A percentile compares a stretch with the other conserved stretches of the same genome.
Evolutionary conservation across 305 asterid genomes (phyloP).

Genomic region (Euphrasia arctica): DNA sequence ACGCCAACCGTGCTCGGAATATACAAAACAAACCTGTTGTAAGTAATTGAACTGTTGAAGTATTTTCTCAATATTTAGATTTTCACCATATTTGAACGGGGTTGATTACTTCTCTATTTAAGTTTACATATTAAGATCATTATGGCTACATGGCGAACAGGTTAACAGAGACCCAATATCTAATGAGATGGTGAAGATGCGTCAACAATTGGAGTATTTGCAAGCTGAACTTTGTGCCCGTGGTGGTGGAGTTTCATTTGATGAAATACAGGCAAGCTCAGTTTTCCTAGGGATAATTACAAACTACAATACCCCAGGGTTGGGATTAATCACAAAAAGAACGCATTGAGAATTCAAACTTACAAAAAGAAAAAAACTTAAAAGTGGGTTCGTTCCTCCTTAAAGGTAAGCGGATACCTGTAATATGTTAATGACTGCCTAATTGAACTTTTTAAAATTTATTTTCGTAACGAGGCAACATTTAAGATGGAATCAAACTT

Average conservation of each 20-base stretch:
- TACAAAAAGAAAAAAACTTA: too few species aligned
- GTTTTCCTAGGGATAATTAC: background rate
- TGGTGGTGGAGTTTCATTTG: slow-evolving; percentile 64
- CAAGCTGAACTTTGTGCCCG: slow-evolving; percentile 99
- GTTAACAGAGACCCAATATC: slow-evolving; percentile 93
- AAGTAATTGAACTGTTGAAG: slow-evolving; percentile 28
- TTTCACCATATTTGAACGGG: slow-evolving; percentile 4
- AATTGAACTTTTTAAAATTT: background rate
- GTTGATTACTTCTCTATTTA: slow-evolving; percentile 17
- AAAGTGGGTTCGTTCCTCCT: too few species aligned
- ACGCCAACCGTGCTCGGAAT: slow-evolving; percentile 99
- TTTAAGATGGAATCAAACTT: background rate
- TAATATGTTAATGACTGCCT: too few species aligned
- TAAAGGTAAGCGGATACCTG: too few species aligned
- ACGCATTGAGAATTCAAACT: background rate
- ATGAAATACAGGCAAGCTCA: slow-evolving; percentile 58
- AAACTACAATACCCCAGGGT: background rate
- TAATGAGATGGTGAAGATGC: slow-evolving; percentile 96
- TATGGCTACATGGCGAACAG: slow-evolving; percentile 39
- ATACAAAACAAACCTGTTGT: slow-evolving; percentile 97
- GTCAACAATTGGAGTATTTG: slow-evolving; percentile 87
- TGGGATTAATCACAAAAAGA: background rate
- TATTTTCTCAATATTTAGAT: background rate
- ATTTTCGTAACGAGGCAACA: too few species aligned
- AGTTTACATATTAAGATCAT: slow-evolving; percentile 21